Conservation (phyloP, 2,329 filamentous ascomycete genomes). For the Sporothrix brunneoviolacea region DNA sequence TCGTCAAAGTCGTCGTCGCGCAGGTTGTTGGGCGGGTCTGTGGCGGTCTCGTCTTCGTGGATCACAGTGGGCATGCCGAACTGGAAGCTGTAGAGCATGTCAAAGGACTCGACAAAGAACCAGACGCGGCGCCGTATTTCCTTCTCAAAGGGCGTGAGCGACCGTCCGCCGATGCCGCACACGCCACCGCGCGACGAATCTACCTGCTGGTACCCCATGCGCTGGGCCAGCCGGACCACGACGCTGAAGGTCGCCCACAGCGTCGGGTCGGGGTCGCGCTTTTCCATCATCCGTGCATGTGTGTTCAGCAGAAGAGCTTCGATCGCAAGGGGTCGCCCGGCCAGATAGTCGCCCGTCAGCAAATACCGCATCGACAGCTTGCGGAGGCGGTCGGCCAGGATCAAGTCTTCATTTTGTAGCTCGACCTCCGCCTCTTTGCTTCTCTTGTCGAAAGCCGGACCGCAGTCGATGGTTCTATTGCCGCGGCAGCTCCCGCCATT, state of each 20-base stretch:
- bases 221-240: constrained; percentile 42
- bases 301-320: constrained; percentile 43
- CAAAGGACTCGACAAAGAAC: constrained; percentile 42
- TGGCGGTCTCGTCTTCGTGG: constrained; percentile 56
- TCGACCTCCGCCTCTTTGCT: constrained; percentile 20
- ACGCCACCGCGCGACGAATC: constrained; percentile 11
- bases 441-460: too few relatives aligned
- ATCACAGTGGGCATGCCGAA: constrained; percentile 36
- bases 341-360: constrained; percentile 40
- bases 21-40: constrained; percentile 53
- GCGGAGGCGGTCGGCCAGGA: constrained; percentile 8
- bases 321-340: constrained; percentile 38
- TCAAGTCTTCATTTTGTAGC: constrained; percentile 23
- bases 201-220: constrained; percentile 44
- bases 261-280: constrained; percentile 35
- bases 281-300: constrained; percentile 36
- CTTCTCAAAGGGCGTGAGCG: constrained; percentile 40
- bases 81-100: constrained; percentile 44
- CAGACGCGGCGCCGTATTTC: constrained; percentile 46
- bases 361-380: constrained; percentile 40
- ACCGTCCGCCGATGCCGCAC: not conserved
- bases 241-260: constrained; percentile 43
- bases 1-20: constrained; percentile 60
- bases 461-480: too few relatives aligned
- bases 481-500: not conserved